Base-by-base conservation (phyloP, 192 early-diverging fungal genomes). In the Backusella tuberculispora region DNA sequence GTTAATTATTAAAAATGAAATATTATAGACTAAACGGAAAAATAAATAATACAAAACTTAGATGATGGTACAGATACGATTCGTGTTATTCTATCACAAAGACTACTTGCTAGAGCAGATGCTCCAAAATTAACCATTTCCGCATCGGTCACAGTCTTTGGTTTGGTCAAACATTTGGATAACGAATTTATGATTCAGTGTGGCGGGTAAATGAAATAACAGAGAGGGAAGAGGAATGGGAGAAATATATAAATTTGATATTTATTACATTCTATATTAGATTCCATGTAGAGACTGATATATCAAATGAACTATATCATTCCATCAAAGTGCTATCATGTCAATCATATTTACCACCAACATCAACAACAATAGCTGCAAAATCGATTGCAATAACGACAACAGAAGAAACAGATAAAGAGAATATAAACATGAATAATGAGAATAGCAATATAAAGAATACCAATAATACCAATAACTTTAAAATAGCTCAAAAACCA, bases 61-160 rank as follows among this genome's bases (percentile, higher is more conserved):
- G 72, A 73, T 66, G 72, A 73, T 64, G 60, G 72, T 19, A 65
- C 72, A 64, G 60, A 17, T 37, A n/a, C 44, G 24, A 46, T 73
- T 10, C 42, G 45, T 29, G 63, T 64, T 24, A 34, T 73, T 44
- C 46, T 73, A 63, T 34, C 44, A 42, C 56, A 12, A 56, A 38
- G 70, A 3, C 15, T 40, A 45, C 37, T 37, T 56, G 29, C 21
- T 40, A 45, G 70, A 45, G 3, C 4, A 5, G 48, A 72, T 56
- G 24, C 34, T 13, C 47, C 17, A 19, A 37, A 72, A 15, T 6
- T 72, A 38, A 37, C 38, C 24, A 34, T 29, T 17, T 26, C 26
- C n/a, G 46, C 17, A 6, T 19, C 45, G 34, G 21, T 72, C 13
- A 56, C 70, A 45, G 45, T 72, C 5, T 72, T 34, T 38, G 70